phyloP scores from a whole-genome alignment of 148 eudicot species.

The Chenopodium quinoa region DNA sequence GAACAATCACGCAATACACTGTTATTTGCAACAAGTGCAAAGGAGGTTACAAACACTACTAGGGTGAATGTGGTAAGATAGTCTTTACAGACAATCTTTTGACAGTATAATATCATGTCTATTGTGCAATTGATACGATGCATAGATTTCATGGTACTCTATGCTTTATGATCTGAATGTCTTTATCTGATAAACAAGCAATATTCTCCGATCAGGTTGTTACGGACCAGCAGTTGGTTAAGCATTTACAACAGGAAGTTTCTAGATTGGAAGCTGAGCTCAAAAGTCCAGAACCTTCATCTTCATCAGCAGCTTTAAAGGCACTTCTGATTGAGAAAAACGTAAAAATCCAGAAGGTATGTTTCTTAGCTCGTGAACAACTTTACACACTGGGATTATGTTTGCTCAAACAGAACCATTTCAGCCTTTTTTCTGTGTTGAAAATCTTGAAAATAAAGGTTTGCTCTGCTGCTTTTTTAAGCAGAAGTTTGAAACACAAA shows the following conservation, averaged over 20 bases:
- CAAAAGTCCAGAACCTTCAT: conserved; percentile 78
- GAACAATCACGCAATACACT: conserved; percentile 97
- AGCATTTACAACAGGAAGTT: conserved; percentile 84
- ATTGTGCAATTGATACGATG: neutral
- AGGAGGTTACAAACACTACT: conserved; percentile 90
- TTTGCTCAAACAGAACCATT: neutral
- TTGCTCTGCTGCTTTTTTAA: neutral
- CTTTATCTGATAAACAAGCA: conserved; percentile 7
- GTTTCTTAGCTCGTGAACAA: neutral
- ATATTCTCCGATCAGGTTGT: conserved; percentile 56
- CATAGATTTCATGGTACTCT: conserved; percentile 8
- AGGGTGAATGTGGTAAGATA: conserved; percentile 82
- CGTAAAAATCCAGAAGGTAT: conserved; percentile 79
- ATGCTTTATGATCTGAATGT: neutral
- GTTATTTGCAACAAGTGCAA: conserved; percentile 87
- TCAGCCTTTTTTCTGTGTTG: neutral
- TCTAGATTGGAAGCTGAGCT: conserved; percentile 92
- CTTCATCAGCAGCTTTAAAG: conserved; percentile 48
- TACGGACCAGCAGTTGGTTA: conserved; percentile 75
- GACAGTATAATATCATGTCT: neutral
- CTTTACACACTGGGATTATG: neutral
- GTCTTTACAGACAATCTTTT: neutral
- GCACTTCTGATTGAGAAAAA: conserved; percentile 73
- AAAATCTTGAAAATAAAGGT: neutral
- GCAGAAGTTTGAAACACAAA: neutral